Evolutionary conservation across 768 basidiomycete species (phyloP).

Genomic region (Suillus placidus): DNA sequence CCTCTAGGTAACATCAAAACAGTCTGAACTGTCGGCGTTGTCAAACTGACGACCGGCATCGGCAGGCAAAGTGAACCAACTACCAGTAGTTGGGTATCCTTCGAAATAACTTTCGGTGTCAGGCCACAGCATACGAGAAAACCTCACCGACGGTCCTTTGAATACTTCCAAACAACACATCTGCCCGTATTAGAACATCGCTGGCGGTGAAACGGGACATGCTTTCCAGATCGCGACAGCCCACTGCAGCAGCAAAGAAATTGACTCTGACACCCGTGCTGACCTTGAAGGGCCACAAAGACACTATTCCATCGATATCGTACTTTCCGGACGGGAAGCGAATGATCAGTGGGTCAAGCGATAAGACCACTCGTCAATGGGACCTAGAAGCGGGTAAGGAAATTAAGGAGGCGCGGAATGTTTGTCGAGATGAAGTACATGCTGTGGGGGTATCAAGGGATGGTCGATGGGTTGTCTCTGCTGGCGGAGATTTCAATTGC

Average conservation of each 20-base stretch:
- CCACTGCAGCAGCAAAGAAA: background rate
- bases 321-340: background rate
- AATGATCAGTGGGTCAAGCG: background rate
- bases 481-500: background rate
- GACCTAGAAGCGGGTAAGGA: background rate
- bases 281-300: background rate
- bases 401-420: background rate
- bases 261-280: background rate
- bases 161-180: background rate
- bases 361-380: background rate
- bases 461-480: background rate
- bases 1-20: background rate
- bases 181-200: too few species aligned
- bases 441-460: background rate
- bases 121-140: background rate
- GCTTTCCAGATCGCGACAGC: background rate
- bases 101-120: background rate
- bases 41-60: background rate
- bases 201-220: background rate
- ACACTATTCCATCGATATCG: background rate
- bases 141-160: background rate
- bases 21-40: background rate
- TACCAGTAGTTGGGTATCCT: background rate
- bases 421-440: background rate
- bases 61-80: background rate